A percentile compares a stretch with the other conserved stretches of the same genome.
These are phyloP conservation scores for Phycomyces blakesleeanus DNA, from an alignment of 192 early-diverging fungal species.

Conservation along the genomic window DNA sequence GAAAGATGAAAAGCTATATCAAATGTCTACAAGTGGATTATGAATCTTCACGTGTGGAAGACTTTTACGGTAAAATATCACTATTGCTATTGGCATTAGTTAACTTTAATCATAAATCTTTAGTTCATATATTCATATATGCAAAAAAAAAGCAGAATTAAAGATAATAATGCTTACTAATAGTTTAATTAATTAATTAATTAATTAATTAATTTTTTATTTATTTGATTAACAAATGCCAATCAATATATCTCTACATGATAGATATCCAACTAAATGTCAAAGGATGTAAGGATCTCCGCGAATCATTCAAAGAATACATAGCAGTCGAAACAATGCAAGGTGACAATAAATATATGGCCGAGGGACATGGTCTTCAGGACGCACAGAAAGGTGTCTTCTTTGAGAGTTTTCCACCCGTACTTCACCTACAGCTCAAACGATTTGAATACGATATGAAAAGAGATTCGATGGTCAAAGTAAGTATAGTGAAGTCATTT, in stretches of 20 bases:
- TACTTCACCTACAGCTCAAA: constrained; percentile 93
- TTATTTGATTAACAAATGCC: background rate
- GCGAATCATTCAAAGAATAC: constrained; percentile 88
- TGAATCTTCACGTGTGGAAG: constrained; percentile 91
- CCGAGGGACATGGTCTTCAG: constrained; percentile 89
- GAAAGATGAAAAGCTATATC: constrained; percentile 97
- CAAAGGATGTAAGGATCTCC: constrained; percentile 80
- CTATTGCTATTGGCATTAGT: too few species aligned
- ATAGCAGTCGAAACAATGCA: constrained; percentile 87
- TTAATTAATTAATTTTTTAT: background rate
- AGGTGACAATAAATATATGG: constrained; percentile 94
- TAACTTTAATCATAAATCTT: too few species aligned
- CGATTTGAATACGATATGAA: constrained; percentile 96
- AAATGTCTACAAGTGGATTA: constrained; percentile 92
- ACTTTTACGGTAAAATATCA: constrained; percentile 73
- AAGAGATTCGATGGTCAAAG: constrained; percentile 86
- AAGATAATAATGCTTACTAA: too few species aligned
- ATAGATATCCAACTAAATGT: constrained; percentile 95
- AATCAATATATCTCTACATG: background rate
- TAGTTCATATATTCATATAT: too few species aligned
- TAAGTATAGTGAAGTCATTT: too few species aligned
- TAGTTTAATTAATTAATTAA: too few species aligned
- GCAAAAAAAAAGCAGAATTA: too few species aligned
- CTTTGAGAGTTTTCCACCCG: constrained; percentile 88
- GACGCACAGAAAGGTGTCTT: constrained; percentile 95